Evolutionary conservation across 352 stramenopile species (phyloP), one percentile per base, ranked within the genome.

Genomic region (Thraustochytrium sp.): DNA sequence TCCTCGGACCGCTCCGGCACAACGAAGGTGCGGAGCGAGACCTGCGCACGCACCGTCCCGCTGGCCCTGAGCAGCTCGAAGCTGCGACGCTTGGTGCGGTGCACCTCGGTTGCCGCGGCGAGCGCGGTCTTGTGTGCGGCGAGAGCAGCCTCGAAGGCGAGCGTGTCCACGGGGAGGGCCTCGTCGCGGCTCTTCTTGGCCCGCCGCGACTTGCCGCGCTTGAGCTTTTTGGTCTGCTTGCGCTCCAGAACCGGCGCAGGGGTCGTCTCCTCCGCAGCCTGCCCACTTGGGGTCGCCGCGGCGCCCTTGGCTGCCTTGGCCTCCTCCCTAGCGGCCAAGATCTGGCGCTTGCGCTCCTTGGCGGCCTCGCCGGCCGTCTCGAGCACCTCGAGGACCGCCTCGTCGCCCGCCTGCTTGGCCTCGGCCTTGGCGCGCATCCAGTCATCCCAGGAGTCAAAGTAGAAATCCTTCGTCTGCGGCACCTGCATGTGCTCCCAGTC

Each of bases 361-460:
- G 48, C 48, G 21, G 31, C 44, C 42, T 63, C 31, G 3, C 40
- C 68, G 34, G 68, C 68, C 18, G 18, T 3, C 26, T 65, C 48
- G 37, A 55, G 40, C 34, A 31, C 16, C 23, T 8, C n/a, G 0
- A 80, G 44, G 31, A 37, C 40, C 5, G 1, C 46, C 26, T 80
- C 68, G n/a, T 80, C 68, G 9, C 51, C 46, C 26, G 29, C 34
- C 9, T 48, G 26, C 31, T 63, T 42, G 4, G 68, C 68, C 23
- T 80, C 46, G 8, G 68, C 68, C 31, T 80, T 80, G 31, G 68
- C 68, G 1, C 40, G 42, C 48, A 72, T 64, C 31, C 31, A 80
- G 26, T 44, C 31, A 13, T 80, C 68, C 68, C 68, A 80, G 46
- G 68, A 80, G 18, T 36, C 18, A 34, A 80, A 80, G 34, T 11